Base-by-base conservation (phyloP, 2,329 filamentous ascomycete species). In the Colletotrichum higginsianum region DNA sequence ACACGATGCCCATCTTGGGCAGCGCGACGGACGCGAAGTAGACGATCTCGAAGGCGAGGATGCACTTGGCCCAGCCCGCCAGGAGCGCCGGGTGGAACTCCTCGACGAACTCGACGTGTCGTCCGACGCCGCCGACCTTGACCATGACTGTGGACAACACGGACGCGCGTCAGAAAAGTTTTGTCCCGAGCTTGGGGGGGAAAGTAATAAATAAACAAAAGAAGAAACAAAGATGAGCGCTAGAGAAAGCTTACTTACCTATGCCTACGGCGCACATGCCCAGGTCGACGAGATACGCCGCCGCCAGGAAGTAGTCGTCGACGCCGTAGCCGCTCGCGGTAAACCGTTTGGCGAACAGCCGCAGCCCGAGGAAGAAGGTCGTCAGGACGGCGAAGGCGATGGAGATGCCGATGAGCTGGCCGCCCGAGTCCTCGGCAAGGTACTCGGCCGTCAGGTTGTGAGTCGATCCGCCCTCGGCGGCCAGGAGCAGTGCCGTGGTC, bases 1-100 rank as follows among this genome's bases (percentile, higher is more conserved):
- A 77, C 7, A 80, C 72, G 52, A 79, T 79, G 30, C 76, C 74
- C 61, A 79, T 74, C 71, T 79, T 79, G 23, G 77, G 77, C 21
- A 80, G 61, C 4, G 75, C 73, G 2, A 78, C 74, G 16, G 77
- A 76, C 4, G 72, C 67, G 56, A 80, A 79, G 70, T 80, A 80
- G 57, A 76, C 52, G 42, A 78, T 65, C 66, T 79, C 77, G 38
- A 79, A 79, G 21, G 75, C 75, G 35, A 78, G 69, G 15, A 78
- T 63, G 55, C 73, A 73, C 40, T 77, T 75, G 35, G 74, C 75
- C 77, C 77, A 79, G 11, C 71, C 73, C 5, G 53, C 60, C 13
- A 76, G 42, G 15, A 66, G 57, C 15, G 26, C 50, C n/a, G 74
- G 76, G 50, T 75, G 35, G 12, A 61, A 47, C 47, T 73, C 58